A percentile compares a stretch with the other conserved stretches of the same genome.
These are phyloP conservation scores for Coemansia sp. DNA, from an alignment of 371 early-diverging fungal species.

Conservation along the genomic window DNA sequence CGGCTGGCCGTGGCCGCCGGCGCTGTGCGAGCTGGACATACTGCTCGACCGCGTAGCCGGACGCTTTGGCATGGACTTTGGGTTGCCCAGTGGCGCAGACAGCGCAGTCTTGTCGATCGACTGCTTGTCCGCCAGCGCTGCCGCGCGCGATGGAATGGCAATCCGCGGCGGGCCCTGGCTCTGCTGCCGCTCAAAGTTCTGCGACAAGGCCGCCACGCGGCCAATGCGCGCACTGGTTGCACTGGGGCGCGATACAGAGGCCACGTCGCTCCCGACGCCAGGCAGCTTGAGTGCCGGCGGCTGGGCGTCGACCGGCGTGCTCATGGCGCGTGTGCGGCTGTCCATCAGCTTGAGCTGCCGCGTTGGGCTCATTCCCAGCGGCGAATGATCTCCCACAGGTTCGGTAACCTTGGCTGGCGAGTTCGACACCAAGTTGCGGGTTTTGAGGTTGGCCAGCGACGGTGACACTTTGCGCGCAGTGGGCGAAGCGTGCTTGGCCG, in stretches of 20 bases:
- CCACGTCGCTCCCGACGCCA: not conserved
- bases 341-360: conserved; percentile 10
- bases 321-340: conserved; percentile 41
- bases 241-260: not conserved
- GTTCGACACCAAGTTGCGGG: conserved; percentile 39
- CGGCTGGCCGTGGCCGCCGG: conserved; percentile 41
- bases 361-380: conserved; percentile 1
- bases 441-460: conserved; percentile 38
- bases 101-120: conserved; percentile 4
- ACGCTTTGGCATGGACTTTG: not conserved
- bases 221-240: conserved; percentile 41
- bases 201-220: conserved; percentile 46
- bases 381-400: conserved; percentile 1
- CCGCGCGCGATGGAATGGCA: conserved; percentile 21
- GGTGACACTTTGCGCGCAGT: conserved; percentile 43
- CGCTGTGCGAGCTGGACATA: conserved; percentile 44
- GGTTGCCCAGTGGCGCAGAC: conserved; percentile 31
- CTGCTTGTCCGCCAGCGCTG: not conserved
- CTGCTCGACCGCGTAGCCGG: conserved; percentile 42
- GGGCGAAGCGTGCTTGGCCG: conserved; percentile 3
- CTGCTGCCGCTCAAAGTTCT: conserved; percentile 48
- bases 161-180: conserved; percentile 15
- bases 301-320: conserved; percentile 32
- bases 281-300: conserved; percentile 11
- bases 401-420: conserved; percentile 27